phyloP scores from a whole-genome alignment of 805 yeast genomes.

The Candida argentea region DNA sequence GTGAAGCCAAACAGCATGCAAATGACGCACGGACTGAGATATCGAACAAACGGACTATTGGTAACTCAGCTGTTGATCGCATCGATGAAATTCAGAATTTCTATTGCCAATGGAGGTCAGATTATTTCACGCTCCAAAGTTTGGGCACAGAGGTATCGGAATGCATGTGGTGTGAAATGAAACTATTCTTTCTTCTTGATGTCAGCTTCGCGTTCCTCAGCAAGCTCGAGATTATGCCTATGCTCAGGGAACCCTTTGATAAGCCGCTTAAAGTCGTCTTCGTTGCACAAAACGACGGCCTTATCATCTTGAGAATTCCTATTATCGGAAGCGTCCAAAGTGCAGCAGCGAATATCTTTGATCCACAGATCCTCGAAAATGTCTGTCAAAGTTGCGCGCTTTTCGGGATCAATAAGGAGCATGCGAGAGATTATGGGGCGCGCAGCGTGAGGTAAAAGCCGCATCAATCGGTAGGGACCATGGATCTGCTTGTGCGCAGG shows the following conservation, averaged over 20 bases:
- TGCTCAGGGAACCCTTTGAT: slow-evolving; percentile 29
- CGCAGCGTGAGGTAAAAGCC: slow-evolving; percentile 74
- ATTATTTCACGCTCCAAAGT: no score
- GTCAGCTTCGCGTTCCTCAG: slow-evolving; percentile 3
- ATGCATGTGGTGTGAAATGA: no score
- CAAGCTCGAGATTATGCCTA: slow-evolving; percentile 27
- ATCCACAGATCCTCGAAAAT: slow-evolving; percentile 68
- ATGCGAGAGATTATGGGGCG: slow-evolving; percentile 64
- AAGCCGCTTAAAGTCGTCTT: slow-evolving; percentile 26
- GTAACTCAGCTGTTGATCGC: no score
- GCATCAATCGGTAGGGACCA: slow-evolving; percentile 76
- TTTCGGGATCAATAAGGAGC: slow-evolving; percentile 48
- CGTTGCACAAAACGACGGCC: slow-evolving; percentile 18
- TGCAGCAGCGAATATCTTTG: slow-evolving; percentile 49
- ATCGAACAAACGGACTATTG: no score
- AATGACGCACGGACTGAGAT: no score
- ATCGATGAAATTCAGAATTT: no score
- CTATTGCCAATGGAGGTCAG: no score
- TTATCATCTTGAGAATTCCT: slow-evolving; percentile 9
- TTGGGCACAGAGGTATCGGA: no score
- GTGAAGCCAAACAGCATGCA: no score
- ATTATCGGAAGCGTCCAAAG: no score
- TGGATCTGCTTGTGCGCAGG: slow-evolving; percentile 50
- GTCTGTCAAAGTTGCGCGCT: slow-evolving; percentile 59
- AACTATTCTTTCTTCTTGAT: no score